phyloP scores from a whole-genome alignment of 1,284 basidiomycete genomes.

The Coniferiporia weirii region DNA sequence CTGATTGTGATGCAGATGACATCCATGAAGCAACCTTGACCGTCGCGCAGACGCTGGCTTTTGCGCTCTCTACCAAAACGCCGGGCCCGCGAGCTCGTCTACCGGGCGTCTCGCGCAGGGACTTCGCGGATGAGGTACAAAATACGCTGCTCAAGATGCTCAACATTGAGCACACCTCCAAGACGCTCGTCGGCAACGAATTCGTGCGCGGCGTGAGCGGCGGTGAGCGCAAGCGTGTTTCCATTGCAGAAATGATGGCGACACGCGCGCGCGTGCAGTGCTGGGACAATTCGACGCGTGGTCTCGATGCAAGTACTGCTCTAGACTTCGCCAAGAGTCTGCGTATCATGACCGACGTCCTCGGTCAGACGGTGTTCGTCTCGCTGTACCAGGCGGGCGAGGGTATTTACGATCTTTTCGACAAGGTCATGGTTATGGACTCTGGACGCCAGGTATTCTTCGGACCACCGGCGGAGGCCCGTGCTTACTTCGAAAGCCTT shows the following conservation, averaged over 20 bases:
- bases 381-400: slow-evolving; percentile 83
- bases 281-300: slow-evolving; percentile 82
- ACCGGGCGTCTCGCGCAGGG: slow-evolving; percentile 54
- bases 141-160: slow-evolving; percentile 70
- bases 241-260: slow-evolving; percentile 83
- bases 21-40: slow-evolving; percentile 75
- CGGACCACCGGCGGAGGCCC: slow-evolving; percentile 67
- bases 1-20: slow-evolving; percentile 44
- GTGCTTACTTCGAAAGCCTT: slow-evolving; percentile 71
- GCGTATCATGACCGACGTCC: slow-evolving; percentile 72
- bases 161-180: slow-evolving; percentile 69
- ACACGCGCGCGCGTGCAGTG: slow-evolving; percentile 72
- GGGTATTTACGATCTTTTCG: slow-evolving; percentile 71
- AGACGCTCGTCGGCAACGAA: slow-evolving; percentile 81
- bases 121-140: slow-evolving; percentile 53
- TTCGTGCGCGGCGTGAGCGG: slow-evolving; percentile 84
- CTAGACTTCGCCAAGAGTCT: slow-evolving; percentile 73
- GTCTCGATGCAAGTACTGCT: slow-evolving; percentile 84
- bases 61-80: slow-evolving; percentile 64
- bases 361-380: slow-evolving; percentile 73
- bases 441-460: slow-evolving; percentile 83
- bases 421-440: slow-evolving; percentile 77
- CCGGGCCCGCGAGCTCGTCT: slow-evolving; percentile 70
- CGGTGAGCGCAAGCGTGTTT: slow-evolving; percentile 83
- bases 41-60: slow-evolving; percentile 64